These are phyloP conservation scores for Aspergillus mulundensis DNA, from an alignment of 495 filamentous ascomycete genomes.

Conservation along the genomic window DNA sequence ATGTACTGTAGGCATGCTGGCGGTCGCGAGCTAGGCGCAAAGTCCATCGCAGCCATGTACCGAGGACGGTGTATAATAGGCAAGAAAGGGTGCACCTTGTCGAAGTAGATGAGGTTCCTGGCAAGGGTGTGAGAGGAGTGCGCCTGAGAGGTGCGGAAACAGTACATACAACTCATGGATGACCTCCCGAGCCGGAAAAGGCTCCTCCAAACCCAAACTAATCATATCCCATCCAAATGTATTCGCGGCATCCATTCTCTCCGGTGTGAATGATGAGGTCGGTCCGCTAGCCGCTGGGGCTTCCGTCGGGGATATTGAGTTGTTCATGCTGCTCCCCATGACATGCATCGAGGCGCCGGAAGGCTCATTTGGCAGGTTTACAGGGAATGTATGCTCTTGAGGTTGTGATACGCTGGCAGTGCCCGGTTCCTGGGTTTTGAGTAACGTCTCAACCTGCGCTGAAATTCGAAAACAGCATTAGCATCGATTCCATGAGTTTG, in stretches of 20 bases:
- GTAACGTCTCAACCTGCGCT: constrained; percentile 93
- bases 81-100: constrained; percentile 77
- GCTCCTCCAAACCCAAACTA: constrained; percentile 85
- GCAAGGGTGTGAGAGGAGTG: constrained; percentile 11
- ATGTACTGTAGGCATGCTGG: constrained; percentile 87
- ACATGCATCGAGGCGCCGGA: constrained; percentile 24
- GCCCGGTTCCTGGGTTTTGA: constrained; percentile 59
- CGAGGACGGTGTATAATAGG: constrained; percentile 87
- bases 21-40: constrained; percentile 80
- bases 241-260: constrained; percentile 31
- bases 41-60: constrained; percentile 77
- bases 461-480: constrained; percentile 17
- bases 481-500: neutral
- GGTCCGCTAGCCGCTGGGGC: constrained; percentile 21
- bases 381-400: constrained; percentile 23
- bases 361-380: constrained; percentile 23
- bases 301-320: constrained; percentile 18
- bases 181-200: constrained; percentile 79
- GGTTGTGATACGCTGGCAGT: constrained; percentile 11
- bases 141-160: neutral
- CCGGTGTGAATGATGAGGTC: constrained; percentile 21
- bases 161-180: constrained; percentile 79
- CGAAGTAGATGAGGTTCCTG: constrained; percentile 79
- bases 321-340: constrained; percentile 21
- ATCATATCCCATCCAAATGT: constrained; percentile 87